Percentiles rank a stretch among this genome's conserved stretches.
These are phyloP conservation scores for Bacidia rubella DNA, from an alignment of 495 filamentous ascomycete species.

Conservation along the genomic window DNA sequence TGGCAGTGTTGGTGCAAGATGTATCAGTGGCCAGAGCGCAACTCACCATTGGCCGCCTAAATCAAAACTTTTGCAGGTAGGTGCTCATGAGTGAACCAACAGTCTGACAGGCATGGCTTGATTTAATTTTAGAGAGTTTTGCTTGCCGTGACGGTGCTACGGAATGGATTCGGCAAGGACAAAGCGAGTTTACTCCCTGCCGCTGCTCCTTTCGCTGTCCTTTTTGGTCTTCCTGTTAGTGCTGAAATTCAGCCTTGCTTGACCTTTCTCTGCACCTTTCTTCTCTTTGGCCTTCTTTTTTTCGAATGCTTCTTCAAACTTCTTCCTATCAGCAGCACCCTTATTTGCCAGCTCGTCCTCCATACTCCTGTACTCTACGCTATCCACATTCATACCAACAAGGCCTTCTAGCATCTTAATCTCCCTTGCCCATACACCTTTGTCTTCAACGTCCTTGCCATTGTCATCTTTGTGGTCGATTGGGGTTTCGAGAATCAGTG, in stretches of 20 bases:
- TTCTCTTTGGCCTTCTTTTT: slow-evolving; percentile 37
- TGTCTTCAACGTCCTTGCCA: slow-evolving; percentile 49
- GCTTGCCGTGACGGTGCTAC: too few relatives aligned
- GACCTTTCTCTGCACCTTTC: slow-evolving; percentile 16
- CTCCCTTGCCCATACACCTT: slow-evolving; percentile 66
- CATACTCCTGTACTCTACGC: slow-evolving; percentile 49
- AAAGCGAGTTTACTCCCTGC: too few relatives aligned
- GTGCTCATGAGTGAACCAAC: too few relatives aligned
- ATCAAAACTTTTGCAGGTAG: too few relatives aligned
- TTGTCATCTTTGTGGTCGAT: slow-evolving; percentile 50
- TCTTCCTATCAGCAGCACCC: slow-evolving; percentile 56
- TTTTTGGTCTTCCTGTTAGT: too few relatives aligned
- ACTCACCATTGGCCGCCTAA: too few relatives aligned
- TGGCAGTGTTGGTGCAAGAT: too few relatives aligned
- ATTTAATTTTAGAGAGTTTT: too few relatives aligned
- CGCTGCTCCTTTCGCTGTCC: too few relatives aligned
- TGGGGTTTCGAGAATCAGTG: slow-evolving; percentile 90
- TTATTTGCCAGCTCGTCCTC: slow-evolving; percentile 51
- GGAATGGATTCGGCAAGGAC: too few relatives aligned
- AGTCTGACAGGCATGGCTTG: too few relatives aligned
- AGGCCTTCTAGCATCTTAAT: slow-evolving; percentile 82
- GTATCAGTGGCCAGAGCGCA: too few relatives aligned
- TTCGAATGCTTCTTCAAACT: slow-evolving; percentile 62
- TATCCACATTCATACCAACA: slow-evolving; percentile 65
- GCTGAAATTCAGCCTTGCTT: slow-evolving; percentile 12